Base-by-base conservation (phyloP, 2,329 filamentous ascomycete genomes). In the Epichloe uncinata region DNA sequence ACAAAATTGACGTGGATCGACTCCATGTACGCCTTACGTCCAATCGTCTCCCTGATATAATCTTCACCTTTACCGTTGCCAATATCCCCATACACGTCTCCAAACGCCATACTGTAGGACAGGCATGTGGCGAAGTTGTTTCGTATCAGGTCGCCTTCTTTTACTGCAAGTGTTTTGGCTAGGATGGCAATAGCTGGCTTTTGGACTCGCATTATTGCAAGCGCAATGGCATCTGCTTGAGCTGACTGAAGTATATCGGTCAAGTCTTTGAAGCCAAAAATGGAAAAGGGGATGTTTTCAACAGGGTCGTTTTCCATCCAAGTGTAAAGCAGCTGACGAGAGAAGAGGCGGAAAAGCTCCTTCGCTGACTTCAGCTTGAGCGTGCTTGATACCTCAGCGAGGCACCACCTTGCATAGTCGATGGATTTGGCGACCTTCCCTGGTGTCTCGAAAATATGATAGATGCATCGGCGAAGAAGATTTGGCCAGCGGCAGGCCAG, bases 381-480 rank as follows among this genome's bases (percentile, higher is more conserved):
- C 0, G 75, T 73, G 12, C 63, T 67, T 4, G 90, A 80, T 34
- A 96, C 81, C 12, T 76, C 72, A 4, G 66, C 63, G 42, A 96
- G 72, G 57, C 87, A 94, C 47, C 76, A 76, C 50, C 77, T 78
- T 1, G 91, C 90, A 66, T 96, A 85, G 18, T 73, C 69, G 18
- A 75, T 72, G 6, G 85, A 84, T 11, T 70, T 67, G 3, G 75
- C 67, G 13, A 95, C 79, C 50, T 81, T 81, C 1, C 85, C 87
- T 2, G 90, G 86, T 0, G 85, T 88, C 63, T 97, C 93, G 58
- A 97, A 95, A 20, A 97, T 89, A 63, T 93, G 85, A 63, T 96
- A 98, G 16, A 95, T 85, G 56, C 88, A 89, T 55, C 85, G 81
- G 47, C 90, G 83, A 42, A 96, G 74, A 18, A 97, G 73, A 0